These are phyloP conservation scores for Diaporthe batatas DNA, from an alignment of 2,329 filamentous ascomycete species.

Conservation along the genomic window DNA sequence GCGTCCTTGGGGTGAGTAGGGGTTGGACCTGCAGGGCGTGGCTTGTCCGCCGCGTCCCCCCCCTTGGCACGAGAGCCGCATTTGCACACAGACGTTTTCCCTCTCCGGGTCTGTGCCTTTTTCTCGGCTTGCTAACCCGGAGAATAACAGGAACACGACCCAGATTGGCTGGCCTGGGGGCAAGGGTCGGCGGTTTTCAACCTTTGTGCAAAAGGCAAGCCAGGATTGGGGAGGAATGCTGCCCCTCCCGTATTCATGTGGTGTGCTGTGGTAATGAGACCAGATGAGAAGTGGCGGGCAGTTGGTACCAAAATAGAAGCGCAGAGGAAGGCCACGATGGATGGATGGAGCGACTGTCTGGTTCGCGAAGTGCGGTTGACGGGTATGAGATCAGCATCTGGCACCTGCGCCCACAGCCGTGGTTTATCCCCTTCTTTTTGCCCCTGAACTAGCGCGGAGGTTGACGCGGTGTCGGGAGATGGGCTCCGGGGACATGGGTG, in stretches of 20 bases:
- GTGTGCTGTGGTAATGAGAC: constrained; percentile 2
- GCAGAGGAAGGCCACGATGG: not conserved
- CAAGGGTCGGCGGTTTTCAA: constrained; percentile 4
- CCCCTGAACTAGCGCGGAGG: constrained; percentile 39
- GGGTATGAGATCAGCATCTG: constrained; percentile 12
- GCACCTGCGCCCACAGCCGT: constrained; percentile 18
- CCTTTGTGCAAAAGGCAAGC: constrained; percentile 7
- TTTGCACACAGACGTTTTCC: constrained; percentile 36
- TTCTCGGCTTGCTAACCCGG: constrained; percentile 26
- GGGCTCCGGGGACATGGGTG: constrained; percentile 19
- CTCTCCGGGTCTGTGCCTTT: constrained; percentile 21
- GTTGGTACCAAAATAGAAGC: constrained; percentile 30
- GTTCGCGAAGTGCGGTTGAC: constrained; percentile 24
- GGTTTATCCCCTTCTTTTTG: constrained; percentile 25
- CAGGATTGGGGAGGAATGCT: constrained; percentile 4
- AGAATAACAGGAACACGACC: constrained; percentile 31
- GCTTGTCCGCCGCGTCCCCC: not conserved
- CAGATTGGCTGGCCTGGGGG: constrained; percentile 16
- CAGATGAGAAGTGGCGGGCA: constrained; percentile 23
- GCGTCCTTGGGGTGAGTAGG: constrained; percentile 8
- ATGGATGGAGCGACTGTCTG: constrained; percentile 7
- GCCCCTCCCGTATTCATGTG: not conserved
- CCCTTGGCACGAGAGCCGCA: constrained; percentile 31
- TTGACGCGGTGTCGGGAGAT: constrained; percentile 36
- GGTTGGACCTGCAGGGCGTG: constrained; percentile 10